Base-by-base conservation (phyloP, 1,284 basidiomycete species). In the Wolfiporia cocos region DNA sequence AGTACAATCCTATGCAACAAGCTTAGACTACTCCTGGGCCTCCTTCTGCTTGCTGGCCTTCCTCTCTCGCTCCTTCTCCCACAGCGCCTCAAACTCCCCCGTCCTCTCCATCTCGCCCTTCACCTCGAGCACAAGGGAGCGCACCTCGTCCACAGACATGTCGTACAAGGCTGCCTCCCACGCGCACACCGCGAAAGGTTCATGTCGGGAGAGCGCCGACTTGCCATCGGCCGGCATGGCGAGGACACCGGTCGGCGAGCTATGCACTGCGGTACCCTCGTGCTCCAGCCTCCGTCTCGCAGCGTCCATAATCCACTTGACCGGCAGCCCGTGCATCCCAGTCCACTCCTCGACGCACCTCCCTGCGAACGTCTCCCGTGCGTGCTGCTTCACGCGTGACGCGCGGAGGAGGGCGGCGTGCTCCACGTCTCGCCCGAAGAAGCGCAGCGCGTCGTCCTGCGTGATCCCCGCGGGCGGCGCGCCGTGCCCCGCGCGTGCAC, bases 281-380 rank as follows among this genome's bases (percentile, higher is more conserved):
- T 11, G 7, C 22, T 4, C 69, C 2, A 67, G 53, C 23, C 60
- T 59, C 34, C 56, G 54, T 41, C 73, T 65, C 26, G 75, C 66
- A 26, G 56, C 54, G 23, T 73, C 68, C 71, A 76, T 76, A 31
- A 79, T 55, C 45, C 58, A 54, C 45, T 73, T 71, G n/a, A 78
- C 64, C 2, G 62, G 62, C 48, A 51, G 62, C 65, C 79, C 77
- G 40, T 60, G 62, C 37, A 77, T 48, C 1, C 68, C 68, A 5
- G 74, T 69, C 78, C 78, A 82, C 41, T 73, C 66, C 19, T 64
- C 65, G 2, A 84, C 70, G 21, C 62, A 63, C 17, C 55, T 66
- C 9, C 80, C 80, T 41, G 65, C 74, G 53, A 79, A 81, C 2
- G 63, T 49, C 18, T 54, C 57, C 56, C 71, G 78, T 21, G 74